phyloP scores from a whole-genome alignment of 106 monocot species.

The Hemerocallis citrina region DNA sequence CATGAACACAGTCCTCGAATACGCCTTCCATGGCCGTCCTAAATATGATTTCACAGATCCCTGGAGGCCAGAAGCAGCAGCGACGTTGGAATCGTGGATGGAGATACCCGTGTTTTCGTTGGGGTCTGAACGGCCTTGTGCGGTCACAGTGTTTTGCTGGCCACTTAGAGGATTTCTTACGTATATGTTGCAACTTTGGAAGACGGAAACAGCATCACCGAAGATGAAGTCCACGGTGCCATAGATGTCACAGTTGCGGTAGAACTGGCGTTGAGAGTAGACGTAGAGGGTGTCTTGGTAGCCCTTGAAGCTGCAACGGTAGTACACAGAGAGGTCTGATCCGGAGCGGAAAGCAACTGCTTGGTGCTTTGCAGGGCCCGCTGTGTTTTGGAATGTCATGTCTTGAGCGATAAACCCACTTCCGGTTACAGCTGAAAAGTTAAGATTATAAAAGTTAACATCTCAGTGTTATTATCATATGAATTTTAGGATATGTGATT shows the following conservation, averaged over 20 bases:
- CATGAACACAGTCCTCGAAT: no score
- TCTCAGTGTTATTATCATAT: no score
- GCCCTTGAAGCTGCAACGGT: conserved; percentile 26
- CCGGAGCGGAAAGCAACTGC: conserved; percentile 28
- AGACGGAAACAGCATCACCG: no score
- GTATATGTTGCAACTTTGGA: no score
- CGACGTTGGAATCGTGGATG: conserved; percentile 14
- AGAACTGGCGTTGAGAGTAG: conserved; percentile 33
- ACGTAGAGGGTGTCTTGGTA: conserved; percentile 45
- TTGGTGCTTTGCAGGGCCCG: conserved; percentile 7
- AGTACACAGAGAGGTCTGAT: conserved; percentile 23
- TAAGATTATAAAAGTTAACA: no score
- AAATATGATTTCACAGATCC: conserved; percentile 7
- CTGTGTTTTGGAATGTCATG: conserved; percentile 20
- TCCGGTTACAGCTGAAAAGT: conserved; percentile 6
- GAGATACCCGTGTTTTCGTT: no score
- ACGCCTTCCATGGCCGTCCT: conserved; percentile 35
- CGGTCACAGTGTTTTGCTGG: no score
- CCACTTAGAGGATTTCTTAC: no score
- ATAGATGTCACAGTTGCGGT: conserved; percentile 32
- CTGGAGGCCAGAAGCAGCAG: background rate
- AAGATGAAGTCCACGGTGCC: no score
- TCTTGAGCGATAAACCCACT: conserved; percentile 18
- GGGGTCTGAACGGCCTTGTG: no score
- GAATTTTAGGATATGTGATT: no score